Evolutionary conservation across 1,139 yeast genomes (phyloP), one percentile per base, ranked within the genome.

Genomic region (Scheffersomyces titani): DNA sequence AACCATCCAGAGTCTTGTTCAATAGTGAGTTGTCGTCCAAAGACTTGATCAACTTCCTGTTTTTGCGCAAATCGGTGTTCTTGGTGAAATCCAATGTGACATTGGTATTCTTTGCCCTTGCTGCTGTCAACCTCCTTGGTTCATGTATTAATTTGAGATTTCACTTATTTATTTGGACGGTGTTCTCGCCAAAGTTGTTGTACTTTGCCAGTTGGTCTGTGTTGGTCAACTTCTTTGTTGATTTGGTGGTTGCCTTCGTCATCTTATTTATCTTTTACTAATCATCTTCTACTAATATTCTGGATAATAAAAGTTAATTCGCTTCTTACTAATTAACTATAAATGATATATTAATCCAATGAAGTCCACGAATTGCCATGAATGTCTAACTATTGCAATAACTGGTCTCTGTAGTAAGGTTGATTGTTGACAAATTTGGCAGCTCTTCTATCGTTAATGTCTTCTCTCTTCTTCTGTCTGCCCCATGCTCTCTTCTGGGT

Each of bases 121-220:
- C 85, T 18, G 90, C 91, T 1, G 67, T 84, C 3, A 78, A 82
- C 49, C 82, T 93, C 54, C 70, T 90, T 52, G 75, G 80, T 0
- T 88, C 98, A 6, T 94, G 99, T 68, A 81, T 83, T 55, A 78
- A 84, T 30, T 78, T 93, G 61, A 81, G 97, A 63, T 90, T 88
- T 67, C 99, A 94, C 69, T 78, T 94, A 57, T 94, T 94, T 69
- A 89, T 96, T 18, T 96, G 99, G 98, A 92, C 98, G 1, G 99
- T 96, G 4, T 94, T 94, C 74, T 90, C 97, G 53, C 99, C 99
- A 0, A 94, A 92, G 66, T 72, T 94, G 19, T 81, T 96, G 45
- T 94, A 88, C 69, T 88, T 89, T 61, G 85, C 87, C 0, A 87
- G 88, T 2, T 96, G 99, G 99, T 75, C 83, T 46, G 58, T 85